Base-by-base conservation (phyloP, 108 stramenopile genomes). In the Cylindrotheca fusiformis region DNA sequence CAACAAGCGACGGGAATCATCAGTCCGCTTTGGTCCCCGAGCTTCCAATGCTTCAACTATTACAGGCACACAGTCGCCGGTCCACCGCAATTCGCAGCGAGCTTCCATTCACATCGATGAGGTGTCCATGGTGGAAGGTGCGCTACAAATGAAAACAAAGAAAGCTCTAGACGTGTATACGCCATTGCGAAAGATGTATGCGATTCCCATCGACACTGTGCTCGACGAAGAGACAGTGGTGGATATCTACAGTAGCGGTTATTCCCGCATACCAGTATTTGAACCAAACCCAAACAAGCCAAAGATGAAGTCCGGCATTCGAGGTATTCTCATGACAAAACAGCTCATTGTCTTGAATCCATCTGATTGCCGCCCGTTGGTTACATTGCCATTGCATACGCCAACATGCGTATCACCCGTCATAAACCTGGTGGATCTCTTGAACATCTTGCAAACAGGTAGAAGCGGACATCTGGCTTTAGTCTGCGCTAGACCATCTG, bases 61-160 rank as follows among this genome's bases (percentile, higher is more conserved):
- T 41, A 41, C 14, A 14, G 10, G 6, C 36, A 41, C 36, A 41
- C 36, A 6, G 14, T 6, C 6, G 36, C 10, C 10, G 6, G 36
- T 6, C 6, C 10, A 6, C 10, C 36, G 10, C 6, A 14, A 41
- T 10, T 10, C 36, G 6, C 20, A 46, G 36, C 17, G 30, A 33
- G 3, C 32, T 3, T 64, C 71, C 3, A 72, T 78, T 29, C 82
- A 85, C 60, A n/a, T 55, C 6, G 87, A 88, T 57, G 87, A 88
- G 61, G 84, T 88, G 6, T 69, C 48, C 28, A 85, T 88, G 74
- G 78, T 89, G 3, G 86, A 88, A 79, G 92, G 92, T 22, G 88
- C 92, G 10, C 56, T 93, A 48, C 25, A 69, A 24, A 79, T 93
- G 82, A 86, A 81, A 31, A 88, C 80, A 12, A 88, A 80, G 31